Evolutionary conservation across 83 land plant genomes (phyloP).

Genomic region (Thuja plicata): DNA sequence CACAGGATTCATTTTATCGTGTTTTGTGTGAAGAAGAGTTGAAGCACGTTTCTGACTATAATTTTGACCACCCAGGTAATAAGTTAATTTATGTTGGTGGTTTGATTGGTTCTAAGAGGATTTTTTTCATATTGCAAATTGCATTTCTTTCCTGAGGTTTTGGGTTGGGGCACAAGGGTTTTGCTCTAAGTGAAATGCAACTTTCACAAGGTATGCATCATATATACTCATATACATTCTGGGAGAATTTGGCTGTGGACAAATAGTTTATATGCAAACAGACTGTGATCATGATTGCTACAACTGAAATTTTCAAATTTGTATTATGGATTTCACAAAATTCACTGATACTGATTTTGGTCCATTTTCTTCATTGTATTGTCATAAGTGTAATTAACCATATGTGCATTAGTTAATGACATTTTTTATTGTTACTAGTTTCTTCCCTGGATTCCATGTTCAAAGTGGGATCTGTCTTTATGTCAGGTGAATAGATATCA

Average conservation of each 20-base stretch:
- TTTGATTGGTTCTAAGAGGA: not conserved
- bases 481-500: not conserved
- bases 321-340: not conserved
- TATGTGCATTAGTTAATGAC: not conserved
- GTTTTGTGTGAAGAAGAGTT: slow-evolving; percentile 86
- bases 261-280: not conserved
- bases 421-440: not conserved
- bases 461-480: not conserved
- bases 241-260: not conserved
- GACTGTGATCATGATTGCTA: not conserved
- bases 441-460: not conserved
- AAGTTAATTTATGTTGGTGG: not conserved
- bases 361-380: not conserved
- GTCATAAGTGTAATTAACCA: not conserved
- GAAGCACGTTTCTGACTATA: slow-evolving; percentile 80
- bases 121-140: not conserved
- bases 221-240: not conserved
- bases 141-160: not conserved
- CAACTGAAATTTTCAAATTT: not conserved
- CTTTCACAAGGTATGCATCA: not conserved
- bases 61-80: slow-evolving; percentile 98
- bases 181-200: not conserved
- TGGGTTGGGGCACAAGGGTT: not conserved
- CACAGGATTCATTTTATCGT: slow-evolving; percentile 93
- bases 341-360: not conserved